Base-by-base conservation (phyloP, 108 stramenopile species). In the Pseudonitzschia delicatissima region DNA sequence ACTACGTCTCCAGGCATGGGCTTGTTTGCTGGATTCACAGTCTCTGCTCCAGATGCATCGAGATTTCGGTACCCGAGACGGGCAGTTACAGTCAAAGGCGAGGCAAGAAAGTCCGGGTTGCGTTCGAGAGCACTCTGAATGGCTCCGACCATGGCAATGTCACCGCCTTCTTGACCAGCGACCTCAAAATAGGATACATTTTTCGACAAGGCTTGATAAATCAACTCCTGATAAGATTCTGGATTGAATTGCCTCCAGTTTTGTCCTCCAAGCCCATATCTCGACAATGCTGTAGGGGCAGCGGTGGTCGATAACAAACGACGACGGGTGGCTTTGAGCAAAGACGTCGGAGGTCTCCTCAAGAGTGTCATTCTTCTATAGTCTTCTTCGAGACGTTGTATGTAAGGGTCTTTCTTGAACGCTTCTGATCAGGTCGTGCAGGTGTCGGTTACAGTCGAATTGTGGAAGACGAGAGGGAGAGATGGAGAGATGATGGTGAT, bases 11-110 rank as follows among this genome's bases (percentile, higher is more conserved):
- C 66, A 9, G 36, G 51, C 35, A 50, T 33, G 7, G 68, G 62
- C 12, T 33, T 25, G 29, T 31, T 36, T 23, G 17, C 45, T n/a
- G 12, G 17, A 23, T 52, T 42, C 3, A 6, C 44, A 15, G 0
- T 28, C 20, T 12, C 7, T 42, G 59, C 35, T 37, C 33, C 6
- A 23, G 59, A n/a, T 36, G 12, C 53, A 20, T 70, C 47, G 47
- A 23, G 61, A 3, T 71, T 68, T 45, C 90, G 82, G 82, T 91
- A 91, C 28, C 90, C 87, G 51, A 90, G 57, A n/a, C 85, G 66
- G 26, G 59, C 57, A 0, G 85, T 77, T 25, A 84, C 31, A 5
- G 81, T 81, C 0, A 87, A 49, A 12, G 45, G 42, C 15, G 35
- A 40, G 15, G 66, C 47, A 5, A 57, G 20, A 28, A 76, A 62